Percentiles rank a stretch among this genome's conserved stretches.
These are phyloP conservation scores for Mucor mucedo DNA, from an alignment of 371 early-diverging fungal species.

Conservation along the genomic window DNA sequence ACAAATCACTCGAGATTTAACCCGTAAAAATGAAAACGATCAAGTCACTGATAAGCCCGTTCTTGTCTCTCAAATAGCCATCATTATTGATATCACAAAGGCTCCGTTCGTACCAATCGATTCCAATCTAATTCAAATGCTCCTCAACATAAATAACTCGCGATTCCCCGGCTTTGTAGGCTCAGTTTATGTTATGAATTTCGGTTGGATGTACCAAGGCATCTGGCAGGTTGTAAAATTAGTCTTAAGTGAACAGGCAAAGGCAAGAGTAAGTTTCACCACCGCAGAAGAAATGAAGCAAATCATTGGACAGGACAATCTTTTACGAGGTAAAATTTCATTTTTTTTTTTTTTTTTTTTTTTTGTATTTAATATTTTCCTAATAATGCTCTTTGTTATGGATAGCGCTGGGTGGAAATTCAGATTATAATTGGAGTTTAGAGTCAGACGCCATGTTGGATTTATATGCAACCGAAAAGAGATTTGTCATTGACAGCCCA, in stretches of 20 bases:
- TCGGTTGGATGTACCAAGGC: conserved; percentile 63
- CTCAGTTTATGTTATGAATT: conserved; percentile 54
- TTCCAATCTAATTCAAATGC: conserved; percentile 33
- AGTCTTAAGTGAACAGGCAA: conserved; percentile 49
- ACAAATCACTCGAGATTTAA: conserved; percentile 44
- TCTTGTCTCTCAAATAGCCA: conserved; percentile 46
- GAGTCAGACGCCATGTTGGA: conserved; percentile 43
- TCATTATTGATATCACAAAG: conserved; percentile 51
- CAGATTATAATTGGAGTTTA: conserved; percentile 43
- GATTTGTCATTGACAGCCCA: conserved; percentile 5
- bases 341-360: neutral
- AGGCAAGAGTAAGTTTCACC: conserved; percentile 48
- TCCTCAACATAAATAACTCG: conserved; percentile 38
- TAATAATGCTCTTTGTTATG: too few species aligned
- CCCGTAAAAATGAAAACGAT: conserved; percentile 32
- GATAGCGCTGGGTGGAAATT: conserved; percentile 48
- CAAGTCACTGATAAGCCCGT: conserved; percentile 1
- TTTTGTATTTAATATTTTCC: neutral
- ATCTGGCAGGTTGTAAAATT: conserved; percentile 56
- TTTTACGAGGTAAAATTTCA: conserved; percentile 35
- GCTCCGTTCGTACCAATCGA: conserved; percentile 53
- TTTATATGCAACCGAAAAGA: conserved; percentile 35
- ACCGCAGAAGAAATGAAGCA: conserved; percentile 35
- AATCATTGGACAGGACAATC: conserved; percentile 34
- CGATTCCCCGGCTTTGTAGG: conserved; percentile 51